Conservation (phyloP, 768 basidiomycete species). For the Daedaleopsis sinensis region DNA sequence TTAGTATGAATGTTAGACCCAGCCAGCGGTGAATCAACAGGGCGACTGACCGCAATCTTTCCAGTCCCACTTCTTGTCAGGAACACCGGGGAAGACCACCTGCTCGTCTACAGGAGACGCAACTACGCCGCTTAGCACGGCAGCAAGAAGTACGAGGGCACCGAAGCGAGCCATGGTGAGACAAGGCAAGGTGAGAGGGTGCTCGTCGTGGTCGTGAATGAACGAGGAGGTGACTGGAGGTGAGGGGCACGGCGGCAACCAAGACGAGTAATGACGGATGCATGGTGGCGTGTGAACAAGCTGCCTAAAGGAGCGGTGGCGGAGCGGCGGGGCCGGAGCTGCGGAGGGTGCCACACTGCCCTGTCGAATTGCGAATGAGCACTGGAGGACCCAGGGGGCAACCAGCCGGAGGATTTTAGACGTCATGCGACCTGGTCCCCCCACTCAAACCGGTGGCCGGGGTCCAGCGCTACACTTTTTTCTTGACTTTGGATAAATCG, state of each 20-base stretch:
- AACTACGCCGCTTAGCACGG: slow-evolving; percentile 28
- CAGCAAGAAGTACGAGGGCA: slow-evolving; percentile 26
- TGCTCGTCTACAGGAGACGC: slow-evolving; percentile 35
- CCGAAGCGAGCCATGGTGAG: slow-evolving; percentile 30
- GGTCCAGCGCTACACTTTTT: too few relatives aligned
- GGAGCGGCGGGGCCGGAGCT: neutral
- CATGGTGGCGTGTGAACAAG: slow-evolving; percentile 15
- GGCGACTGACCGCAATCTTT: slow-evolving; percentile 68
- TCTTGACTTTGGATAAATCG: too few relatives aligned
- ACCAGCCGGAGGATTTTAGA: too few relatives aligned
- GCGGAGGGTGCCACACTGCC: neutral
- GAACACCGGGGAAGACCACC: slow-evolving; percentile 20
- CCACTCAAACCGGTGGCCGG: too few relatives aligned
- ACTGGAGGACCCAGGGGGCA: too few relatives aligned
- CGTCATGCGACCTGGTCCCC: too few relatives aligned
- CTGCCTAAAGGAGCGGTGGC: neutral
- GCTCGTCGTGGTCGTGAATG: slow-evolving; percentile 15
- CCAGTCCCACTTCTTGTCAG: slow-evolving; percentile 43
- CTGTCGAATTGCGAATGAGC: too few relatives aligned
- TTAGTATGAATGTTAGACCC: slow-evolving; percentile 3
- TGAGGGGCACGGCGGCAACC: slow-evolving; percentile 5
- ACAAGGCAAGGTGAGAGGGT: slow-evolving; percentile 1
- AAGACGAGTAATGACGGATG: slow-evolving; percentile 14
- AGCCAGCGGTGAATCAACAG: too few relatives aligned
- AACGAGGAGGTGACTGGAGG: slow-evolving; percentile 6